A percentile compares a stretch with the other conserved stretches of the same genome.
These are phyloP conservation scores for Blastocystis sp. DNA, from an alignment of 352 stramenopile genomes.

Conservation along the genomic window DNA sequence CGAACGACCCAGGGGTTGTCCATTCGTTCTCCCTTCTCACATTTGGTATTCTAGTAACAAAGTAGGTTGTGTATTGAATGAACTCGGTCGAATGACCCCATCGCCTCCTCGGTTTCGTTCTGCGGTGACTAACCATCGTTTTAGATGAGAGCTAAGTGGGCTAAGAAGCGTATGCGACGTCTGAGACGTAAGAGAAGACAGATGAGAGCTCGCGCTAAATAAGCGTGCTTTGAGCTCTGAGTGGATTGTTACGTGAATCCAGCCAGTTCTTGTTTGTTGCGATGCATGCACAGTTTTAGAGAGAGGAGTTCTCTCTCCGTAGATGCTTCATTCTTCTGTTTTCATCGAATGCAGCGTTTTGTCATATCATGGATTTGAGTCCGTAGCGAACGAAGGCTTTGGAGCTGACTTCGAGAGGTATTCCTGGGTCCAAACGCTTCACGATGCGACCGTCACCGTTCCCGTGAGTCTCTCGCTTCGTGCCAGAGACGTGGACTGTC, in stretches of 20 bases:
- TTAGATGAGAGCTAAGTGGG: conserved; percentile 51
- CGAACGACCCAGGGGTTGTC: background rate
- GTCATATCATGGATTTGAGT: background rate
- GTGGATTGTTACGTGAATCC: background rate
- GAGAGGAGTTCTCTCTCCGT: background rate
- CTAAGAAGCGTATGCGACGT: conserved; percentile 55
- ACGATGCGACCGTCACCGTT: conserved; percentile 19
- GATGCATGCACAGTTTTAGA: background rate
- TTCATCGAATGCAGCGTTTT: background rate
- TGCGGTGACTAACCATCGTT: background rate
- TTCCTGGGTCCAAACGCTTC: conserved; percentile 22
- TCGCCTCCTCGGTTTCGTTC: background rate
- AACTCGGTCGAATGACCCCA: too few species aligned
- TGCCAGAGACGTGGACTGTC: background rate
- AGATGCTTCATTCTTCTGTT: background rate
- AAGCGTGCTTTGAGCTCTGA: background rate
- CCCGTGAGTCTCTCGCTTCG: background rate
- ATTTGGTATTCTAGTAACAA: conserved; percentile 13
- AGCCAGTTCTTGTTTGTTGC: background rate
- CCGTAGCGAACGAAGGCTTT: background rate
- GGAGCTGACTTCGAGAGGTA: conserved; percentile 16
- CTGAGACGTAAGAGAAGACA: conserved; percentile 50
- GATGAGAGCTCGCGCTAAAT: conserved; percentile 46
- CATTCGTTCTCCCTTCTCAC: background rate
- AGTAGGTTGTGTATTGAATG: background rate